phyloP scores from a whole-genome alignment of 2,329 filamentous ascomycete species.

The Fragosphaeria purpurea region DNA sequence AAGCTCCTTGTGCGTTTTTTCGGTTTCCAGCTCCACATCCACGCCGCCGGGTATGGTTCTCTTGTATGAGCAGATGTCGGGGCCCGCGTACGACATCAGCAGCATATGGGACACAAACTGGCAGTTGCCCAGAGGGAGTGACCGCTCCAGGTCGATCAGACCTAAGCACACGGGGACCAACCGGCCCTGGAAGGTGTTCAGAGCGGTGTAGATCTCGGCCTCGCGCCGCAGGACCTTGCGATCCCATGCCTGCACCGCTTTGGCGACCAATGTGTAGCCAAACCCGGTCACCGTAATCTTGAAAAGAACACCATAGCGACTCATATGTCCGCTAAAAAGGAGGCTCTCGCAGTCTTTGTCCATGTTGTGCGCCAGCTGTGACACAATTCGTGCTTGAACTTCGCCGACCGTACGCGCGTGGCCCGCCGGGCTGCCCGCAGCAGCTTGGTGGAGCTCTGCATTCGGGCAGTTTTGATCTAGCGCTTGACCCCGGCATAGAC shows the following conservation, averaged over 20 bases:
- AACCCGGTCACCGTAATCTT: slow-evolving; percentile 10
- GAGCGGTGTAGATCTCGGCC: slow-evolving; percentile 1
- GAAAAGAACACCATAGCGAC: slow-evolving; percentile 5
- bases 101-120: slow-evolving; percentile 8
- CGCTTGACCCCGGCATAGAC: too few relatives aligned
- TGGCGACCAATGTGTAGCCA: slow-evolving; percentile 13
- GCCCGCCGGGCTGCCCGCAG: too few relatives aligned
- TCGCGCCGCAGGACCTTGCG: slow-evolving; percentile 1
- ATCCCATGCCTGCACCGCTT: slow-evolving; percentile 1
- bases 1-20: too few relatives aligned
- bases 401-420: too few relatives aligned
- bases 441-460: too few relatives aligned
- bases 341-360: slow-evolving; percentile 1
- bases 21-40: too few relatives aligned
- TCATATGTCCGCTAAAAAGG: too few relatives aligned
- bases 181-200: slow-evolving; percentile 5
- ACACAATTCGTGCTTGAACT: too few relatives aligned
- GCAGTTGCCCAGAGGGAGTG: slow-evolving; percentile 4
- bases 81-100: slow-evolving; percentile 10
- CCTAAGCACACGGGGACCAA: slow-evolving; percentile 11
- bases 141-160: slow-evolving; percentile 4
- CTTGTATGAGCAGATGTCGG: too few relatives aligned
- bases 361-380: neutral
- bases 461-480: too few relatives aligned
- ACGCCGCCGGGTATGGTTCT: too few relatives aligned